Conservation (phyloP, 208 protist genomes). For the Leishmania martiniquensis region DNA sequence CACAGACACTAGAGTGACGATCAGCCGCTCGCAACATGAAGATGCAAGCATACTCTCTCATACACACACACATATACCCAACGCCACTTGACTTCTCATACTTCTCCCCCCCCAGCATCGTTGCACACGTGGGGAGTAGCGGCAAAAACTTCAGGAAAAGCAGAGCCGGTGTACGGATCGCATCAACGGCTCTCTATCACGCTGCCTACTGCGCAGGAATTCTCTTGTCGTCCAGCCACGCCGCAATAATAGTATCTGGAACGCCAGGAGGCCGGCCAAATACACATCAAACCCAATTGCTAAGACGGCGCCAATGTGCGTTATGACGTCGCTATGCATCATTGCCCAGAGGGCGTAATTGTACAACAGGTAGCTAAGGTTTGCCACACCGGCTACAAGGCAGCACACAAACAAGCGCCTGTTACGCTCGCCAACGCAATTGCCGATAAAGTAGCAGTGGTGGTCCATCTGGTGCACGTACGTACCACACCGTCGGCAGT, state of each 20-base stretch:
- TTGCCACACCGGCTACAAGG: conserved; percentile 36
- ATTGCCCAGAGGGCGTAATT: conserved; percentile 44
- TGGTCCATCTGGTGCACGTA: conserved; percentile 54
- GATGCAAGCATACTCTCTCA: background rate
- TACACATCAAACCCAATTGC: conserved; percentile 34
- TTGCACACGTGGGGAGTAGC: background rate
- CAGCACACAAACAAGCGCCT: conserved; percentile 40
- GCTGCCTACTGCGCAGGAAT: conserved; percentile 28
- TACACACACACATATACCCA: no score
- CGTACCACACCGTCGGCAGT: conserved; percentile 28
- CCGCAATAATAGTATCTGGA: conserved; percentile 34
- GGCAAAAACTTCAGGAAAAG: background rate
- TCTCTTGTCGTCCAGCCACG: conserved; percentile 38
- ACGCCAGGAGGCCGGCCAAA: conserved; percentile 32
- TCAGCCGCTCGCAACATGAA: background rate
- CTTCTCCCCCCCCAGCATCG: no score
- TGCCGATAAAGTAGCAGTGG: conserved; percentile 73
- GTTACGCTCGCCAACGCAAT: conserved; percentile 58
- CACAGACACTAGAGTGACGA: background rate
- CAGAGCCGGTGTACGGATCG: conserved; percentile 6
- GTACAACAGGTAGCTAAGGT: conserved; percentile 57
- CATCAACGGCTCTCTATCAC: conserved; percentile 4
- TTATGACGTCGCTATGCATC: conserved; percentile 24
- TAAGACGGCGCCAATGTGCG: conserved; percentile 42
- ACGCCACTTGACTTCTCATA: background rate